Conservation (phyloP, 257 asterid species). For the Leptodermis oblonga region DNA sequence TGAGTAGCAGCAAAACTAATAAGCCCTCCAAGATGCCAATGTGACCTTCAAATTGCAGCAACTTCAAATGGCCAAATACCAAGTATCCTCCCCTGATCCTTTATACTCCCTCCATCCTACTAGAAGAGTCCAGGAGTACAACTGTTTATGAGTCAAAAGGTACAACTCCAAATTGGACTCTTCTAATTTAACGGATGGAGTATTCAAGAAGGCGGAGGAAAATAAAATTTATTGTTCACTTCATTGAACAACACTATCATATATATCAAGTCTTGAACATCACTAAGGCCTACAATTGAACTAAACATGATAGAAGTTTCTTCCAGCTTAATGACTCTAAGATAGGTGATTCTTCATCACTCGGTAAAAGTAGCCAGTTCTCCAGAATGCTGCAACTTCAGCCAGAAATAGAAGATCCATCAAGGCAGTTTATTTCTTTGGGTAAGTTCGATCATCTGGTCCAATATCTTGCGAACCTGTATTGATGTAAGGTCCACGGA, state of each 20-base stretch:
- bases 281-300: neutral
- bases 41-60: neutral
- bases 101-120: no score
- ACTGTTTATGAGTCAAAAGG: no score
- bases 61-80: neutral
- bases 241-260: neutral
- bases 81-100: neutral
- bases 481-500: slow-evolving; percentile 91
- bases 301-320: neutral
- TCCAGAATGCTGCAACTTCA: neutral
- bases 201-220: neutral
- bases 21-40: neutral
- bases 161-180: no score
- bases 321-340: neutral
- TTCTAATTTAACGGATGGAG: neutral
- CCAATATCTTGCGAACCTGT: slow-evolving; percentile 95
- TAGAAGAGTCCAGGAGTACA: no score
- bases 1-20: no score
- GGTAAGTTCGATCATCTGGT: slow-evolving; percentile 61
- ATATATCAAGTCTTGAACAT: neutral
- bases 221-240: neutral
- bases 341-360: neutral
- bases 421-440: slow-evolving; percentile 45
- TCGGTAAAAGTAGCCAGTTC: neutral
- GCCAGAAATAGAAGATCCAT: neutral